Conservation (phyloP, 352 stramenopile genomes). For the Globisporangium megalacanthum region DNA sequence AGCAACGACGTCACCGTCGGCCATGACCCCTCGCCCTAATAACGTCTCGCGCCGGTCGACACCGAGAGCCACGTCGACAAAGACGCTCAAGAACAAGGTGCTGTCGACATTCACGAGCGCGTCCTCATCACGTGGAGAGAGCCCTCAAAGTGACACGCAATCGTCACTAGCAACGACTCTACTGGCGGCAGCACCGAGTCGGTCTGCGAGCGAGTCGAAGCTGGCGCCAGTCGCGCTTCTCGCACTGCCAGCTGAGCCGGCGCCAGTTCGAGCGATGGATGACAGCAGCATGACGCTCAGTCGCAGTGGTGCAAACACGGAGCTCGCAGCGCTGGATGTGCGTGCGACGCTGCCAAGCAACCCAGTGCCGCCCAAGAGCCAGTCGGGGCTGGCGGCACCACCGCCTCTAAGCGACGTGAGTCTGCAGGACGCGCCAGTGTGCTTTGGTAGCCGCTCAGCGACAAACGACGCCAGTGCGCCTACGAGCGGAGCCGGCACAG, state of each 20-base stretch:
- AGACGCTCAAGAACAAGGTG: slow-evolving; percentile 3
- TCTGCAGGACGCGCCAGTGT: slow-evolving; percentile 14
- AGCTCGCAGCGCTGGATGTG: slow-evolving; percentile 14
- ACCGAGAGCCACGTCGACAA: not conserved
- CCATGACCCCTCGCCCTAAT: too few relatives aligned
- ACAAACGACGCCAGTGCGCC: slow-evolving; percentile 5
- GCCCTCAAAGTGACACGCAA: not conserved
- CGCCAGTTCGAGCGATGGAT: not conserved
- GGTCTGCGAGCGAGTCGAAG: slow-evolving; percentile 1
- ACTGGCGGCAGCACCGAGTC: too few relatives aligned
- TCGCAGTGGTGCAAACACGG: not conserved
- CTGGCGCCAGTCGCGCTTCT: not conserved
- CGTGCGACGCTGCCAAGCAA: slow-evolving; percentile 6
- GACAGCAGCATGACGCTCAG: not conserved
- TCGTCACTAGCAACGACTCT: not conserved
- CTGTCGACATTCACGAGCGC: slow-evolving; percentile 5
- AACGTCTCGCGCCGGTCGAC: not conserved
- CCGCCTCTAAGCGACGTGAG: slow-evolving; percentile 13
- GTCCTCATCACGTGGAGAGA: not conserved
- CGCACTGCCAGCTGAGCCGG: not conserved
- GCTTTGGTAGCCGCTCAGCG: slow-evolving; percentile 10
- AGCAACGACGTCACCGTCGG: not conserved
- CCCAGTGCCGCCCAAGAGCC: slow-evolving; percentile 3
- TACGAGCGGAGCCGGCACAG: not conserved
- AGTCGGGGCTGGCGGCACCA: not conserved